Percentiles rank a stretch among this genome's conserved stretches.
Evolutionary conservation across 768 basidiomycete species (phyloP).

Genomic region (Rhizopogon vulgaris): DNA sequence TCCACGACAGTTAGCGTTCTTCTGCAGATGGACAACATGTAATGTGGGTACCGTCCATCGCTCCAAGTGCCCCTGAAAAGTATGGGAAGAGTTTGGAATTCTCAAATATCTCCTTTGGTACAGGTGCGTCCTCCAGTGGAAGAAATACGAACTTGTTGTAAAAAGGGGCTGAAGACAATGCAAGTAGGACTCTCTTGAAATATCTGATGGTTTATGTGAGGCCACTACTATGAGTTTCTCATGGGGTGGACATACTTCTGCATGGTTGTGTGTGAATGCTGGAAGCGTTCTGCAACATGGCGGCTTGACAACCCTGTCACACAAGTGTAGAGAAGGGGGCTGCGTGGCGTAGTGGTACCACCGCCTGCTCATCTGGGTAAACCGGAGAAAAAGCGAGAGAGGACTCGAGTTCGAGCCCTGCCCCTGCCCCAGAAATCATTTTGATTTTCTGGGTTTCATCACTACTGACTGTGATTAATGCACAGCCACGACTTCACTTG

Average conservation of each 20-base stretch:
- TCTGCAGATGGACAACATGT: constrained; percentile 11
- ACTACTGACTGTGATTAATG: too few relatives aligned
- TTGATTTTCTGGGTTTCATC: too few relatives aligned
- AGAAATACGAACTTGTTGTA: background rate
- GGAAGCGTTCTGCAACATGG: constrained; percentile 10
- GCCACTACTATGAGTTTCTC: background rate
- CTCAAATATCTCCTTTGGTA: constrained; percentile 18
- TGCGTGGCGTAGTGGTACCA: too few relatives aligned
- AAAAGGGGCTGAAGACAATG: background rate
- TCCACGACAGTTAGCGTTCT: constrained; percentile 8
- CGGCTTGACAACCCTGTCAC: constrained; percentile 4
- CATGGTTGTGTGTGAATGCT: constrained; percentile 3
- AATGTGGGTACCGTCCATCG: constrained; percentile 31
- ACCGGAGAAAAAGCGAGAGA: too few relatives aligned
- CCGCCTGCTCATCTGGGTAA: too few relatives aligned
- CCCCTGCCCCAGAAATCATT: too few relatives aligned
- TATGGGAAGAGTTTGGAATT: constrained; percentile 30
- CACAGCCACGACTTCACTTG: too few relatives aligned
- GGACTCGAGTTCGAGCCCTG: too few relatives aligned
- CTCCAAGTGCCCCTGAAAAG: constrained; percentile 24
- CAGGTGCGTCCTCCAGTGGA: background rate
- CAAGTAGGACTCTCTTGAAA: constrained; percentile 6
- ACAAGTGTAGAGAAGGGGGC: too few relatives aligned
- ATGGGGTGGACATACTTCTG: background rate
- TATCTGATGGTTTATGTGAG: constrained; percentile 7